Conservation (phyloP, 257 asterid genomes). For the Salvia miltiorrhiza region DNA sequence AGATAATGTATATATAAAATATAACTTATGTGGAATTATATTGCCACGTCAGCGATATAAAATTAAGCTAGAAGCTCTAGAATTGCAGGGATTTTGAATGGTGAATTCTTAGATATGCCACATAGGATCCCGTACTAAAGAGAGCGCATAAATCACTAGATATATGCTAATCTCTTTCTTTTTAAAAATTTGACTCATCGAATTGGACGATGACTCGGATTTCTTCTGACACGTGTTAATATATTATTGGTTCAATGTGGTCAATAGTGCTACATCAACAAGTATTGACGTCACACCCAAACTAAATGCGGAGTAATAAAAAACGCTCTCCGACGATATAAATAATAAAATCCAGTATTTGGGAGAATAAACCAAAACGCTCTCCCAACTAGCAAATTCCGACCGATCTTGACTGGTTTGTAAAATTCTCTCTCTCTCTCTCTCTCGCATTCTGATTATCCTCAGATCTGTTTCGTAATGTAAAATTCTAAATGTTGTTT, state of each 20-base stretch:
- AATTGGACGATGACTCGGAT: background rate
- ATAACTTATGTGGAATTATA: too few species aligned
- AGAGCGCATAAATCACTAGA: too few species aligned
- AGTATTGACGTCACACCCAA: background rate
- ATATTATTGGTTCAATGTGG: background rate
- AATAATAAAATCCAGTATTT: background rate
- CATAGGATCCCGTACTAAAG: too few species aligned
- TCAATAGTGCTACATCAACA: slow-evolving; percentile 8
- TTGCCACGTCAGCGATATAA: too few species aligned
- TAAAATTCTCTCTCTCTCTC: background rate
- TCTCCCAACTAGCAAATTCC: background rate
- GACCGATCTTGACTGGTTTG: slow-evolving; percentile 16
- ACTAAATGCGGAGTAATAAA: background rate
- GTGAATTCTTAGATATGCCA: too few species aligned
- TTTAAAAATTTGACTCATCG: background rate
- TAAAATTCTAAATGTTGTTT: background rate
- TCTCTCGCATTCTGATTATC: background rate
- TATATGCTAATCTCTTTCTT: too few species aligned
- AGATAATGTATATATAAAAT: too few species aligned
- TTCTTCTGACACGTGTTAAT: background rate
- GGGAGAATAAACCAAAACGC: background rate
- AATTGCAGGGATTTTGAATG: too few species aligned
- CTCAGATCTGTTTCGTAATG: slow-evolving; percentile 3
- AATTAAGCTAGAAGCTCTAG: too few species aligned
- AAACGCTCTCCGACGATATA: slow-evolving; percentile 7